phyloP scores from a whole-genome alignment of 1,139 yeast genomes.

The Pichia terricola region DNA sequence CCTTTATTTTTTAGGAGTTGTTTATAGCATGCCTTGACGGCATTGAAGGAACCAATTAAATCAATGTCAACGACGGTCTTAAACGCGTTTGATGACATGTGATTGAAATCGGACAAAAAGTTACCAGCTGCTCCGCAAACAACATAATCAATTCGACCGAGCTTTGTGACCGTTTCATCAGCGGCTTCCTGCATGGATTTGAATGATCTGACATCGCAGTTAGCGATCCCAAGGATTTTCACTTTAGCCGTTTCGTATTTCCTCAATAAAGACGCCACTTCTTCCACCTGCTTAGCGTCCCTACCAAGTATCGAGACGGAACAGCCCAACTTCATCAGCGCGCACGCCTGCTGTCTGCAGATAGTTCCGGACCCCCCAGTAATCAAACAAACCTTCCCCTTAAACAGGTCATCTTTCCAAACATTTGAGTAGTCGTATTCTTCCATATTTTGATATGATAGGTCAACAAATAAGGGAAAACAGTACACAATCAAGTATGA shows the following conservation, averaged over 20 bases:
- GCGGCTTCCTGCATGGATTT: slow-evolving; percentile 53
- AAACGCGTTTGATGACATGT: slow-evolving; percentile 76
- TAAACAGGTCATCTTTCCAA: slow-evolving; percentile 53
- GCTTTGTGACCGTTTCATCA: slow-evolving; percentile 46
- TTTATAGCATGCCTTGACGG: slow-evolving; percentile 69
- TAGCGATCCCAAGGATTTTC: slow-evolving; percentile 57
- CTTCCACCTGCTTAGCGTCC: slow-evolving; percentile 49
- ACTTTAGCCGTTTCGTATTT: slow-evolving; percentile 36
- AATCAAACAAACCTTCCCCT: slow-evolving; percentile 77
- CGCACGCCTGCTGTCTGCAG: slow-evolving; percentile 80
- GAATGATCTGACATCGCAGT: slow-evolving; percentile 69
- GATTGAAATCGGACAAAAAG: slow-evolving; percentile 71
- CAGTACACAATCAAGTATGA: no score
- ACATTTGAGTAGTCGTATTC: slow-evolving; percentile 12
- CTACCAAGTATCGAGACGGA: slow-evolving; percentile 81
- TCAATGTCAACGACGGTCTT: slow-evolving; percentile 79
- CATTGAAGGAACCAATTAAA: slow-evolving; percentile 75
- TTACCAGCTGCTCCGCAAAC: slow-evolving; percentile 97
- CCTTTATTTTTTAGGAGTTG: slow-evolving; percentile 63
- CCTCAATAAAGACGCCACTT: slow-evolving; percentile 58
- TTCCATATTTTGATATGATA: slow-evolving; percentile 4
- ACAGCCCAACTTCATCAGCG: slow-evolving; percentile 73
- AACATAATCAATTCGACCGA: slow-evolving; percentile 73
- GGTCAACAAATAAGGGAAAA: no score
- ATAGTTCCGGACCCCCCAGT: slow-evolving; percentile 96